These are phyloP conservation scores for Trifolium dubium DNA, from an alignment of 306 rosid species.

Conservation along the genomic window DNA sequence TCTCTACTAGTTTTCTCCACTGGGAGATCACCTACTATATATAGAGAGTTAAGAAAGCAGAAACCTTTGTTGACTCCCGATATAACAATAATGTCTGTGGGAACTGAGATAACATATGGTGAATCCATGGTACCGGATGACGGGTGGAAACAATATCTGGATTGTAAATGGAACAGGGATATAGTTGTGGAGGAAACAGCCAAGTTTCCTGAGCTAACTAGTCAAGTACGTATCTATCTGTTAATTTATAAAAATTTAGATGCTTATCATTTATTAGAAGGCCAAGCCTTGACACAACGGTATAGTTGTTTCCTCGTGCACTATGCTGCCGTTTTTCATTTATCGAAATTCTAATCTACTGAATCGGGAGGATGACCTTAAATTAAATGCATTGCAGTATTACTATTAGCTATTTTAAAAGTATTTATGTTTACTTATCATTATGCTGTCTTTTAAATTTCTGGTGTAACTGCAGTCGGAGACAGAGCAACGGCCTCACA, in stretches of 20 bases:
- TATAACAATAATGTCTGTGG: slow-evolving; percentile 74
- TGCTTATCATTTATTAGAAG: neutral
- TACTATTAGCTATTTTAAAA: slow-evolving; percentile 9
- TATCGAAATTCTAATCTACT: slow-evolving; percentile 1
- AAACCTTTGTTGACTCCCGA: slow-evolving; percentile 84
- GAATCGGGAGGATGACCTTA: slow-evolving; percentile 8
- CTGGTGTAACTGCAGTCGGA: slow-evolving; percentile 62
- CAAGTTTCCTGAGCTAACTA: slow-evolving; percentile 66
- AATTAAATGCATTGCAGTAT: neutral
- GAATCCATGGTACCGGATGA: slow-evolving; percentile 61
- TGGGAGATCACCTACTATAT: slow-evolving; percentile 75
- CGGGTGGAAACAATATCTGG: slow-evolving; percentile 61
- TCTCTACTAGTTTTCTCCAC: slow-evolving; percentile 90
- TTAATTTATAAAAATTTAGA: neutral
- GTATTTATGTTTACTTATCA: slow-evolving; percentile 22
- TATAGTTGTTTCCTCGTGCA: neutral
- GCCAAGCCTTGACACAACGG: neutral
- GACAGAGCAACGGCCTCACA: slow-evolving; percentile 79
- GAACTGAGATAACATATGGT: slow-evolving; percentile 82
- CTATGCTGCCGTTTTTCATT: neutral
- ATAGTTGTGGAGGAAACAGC: slow-evolving; percentile 72
- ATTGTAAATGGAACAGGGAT: slow-evolving; percentile 68
- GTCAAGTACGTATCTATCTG: slow-evolving; percentile 58
- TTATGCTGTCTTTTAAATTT: slow-evolving; percentile 26
- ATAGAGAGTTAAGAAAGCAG: slow-evolving; percentile 53